A percentile compares a stretch with the other conserved stretches of the same genome.
phyloP scores from a whole-genome alignment of 2,329 filamentous ascomycete genomes.

The Drechslerella coelobrocha region DNA sequence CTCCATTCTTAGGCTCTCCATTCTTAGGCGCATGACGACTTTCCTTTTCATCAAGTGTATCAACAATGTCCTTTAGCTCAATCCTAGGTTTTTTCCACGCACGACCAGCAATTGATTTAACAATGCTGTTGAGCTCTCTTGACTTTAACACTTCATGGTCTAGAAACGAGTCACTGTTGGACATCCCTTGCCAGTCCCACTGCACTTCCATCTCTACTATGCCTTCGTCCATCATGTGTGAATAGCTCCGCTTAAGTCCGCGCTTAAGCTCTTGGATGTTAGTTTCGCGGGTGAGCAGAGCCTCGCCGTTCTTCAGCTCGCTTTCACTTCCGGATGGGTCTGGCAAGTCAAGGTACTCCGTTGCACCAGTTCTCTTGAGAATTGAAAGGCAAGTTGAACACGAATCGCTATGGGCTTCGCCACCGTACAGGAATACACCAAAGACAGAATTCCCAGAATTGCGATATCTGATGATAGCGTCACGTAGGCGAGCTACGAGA shows the following conservation, averaged over 20 bases:
- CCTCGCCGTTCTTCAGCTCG: neutral
- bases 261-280: conserved; percentile 5
- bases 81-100: conserved; percentile 4
- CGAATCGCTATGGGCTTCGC: neutral
- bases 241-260: conserved; percentile 1
- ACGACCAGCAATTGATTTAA: neutral
- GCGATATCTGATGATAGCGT: conserved; percentile 6
- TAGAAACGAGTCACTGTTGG: neutral
- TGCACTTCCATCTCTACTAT: neutral
- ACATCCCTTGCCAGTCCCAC: neutral
- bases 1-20: neutral
- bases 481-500: conserved; percentile 4
- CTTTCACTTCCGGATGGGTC: neutral
- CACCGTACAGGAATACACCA: neutral
- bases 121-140: neutral
- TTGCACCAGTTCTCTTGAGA: neutral
- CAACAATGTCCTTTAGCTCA: conserved; percentile 1
- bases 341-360: neutral
- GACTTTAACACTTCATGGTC: neutral
- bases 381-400: no score
- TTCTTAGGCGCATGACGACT: neutral
- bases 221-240: neutral
- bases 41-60: neutral
- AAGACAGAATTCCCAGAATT: neutral
- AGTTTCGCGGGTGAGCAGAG: neutral